Base-by-base conservation (phyloP, 257 asterid species). In the Solanum corneliomulleri region DNA sequence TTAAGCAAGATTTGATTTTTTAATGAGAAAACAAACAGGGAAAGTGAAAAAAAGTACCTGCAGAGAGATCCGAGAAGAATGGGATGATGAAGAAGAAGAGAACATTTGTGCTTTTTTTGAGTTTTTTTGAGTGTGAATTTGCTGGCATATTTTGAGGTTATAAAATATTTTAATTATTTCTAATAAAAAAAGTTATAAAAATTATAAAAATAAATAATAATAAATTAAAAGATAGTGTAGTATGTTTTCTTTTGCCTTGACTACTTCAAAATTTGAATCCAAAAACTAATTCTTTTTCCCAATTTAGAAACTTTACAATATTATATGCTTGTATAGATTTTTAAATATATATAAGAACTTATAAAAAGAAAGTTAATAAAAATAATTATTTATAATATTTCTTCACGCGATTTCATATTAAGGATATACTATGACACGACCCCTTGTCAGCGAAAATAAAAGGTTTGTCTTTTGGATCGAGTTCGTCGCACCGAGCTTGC, bases 31-130 rank as follows among this genome's bases (percentile, higher is more conserved):
- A 7, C 23, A 47, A 86, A 37, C 20, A 49, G 68, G 29, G 10
- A 70, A 39, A 33, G 72, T 72, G 37, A 25, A 86, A 66, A 31
- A 33, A 74, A 52, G 70, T 71, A 86, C 81, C 82, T 86, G 60
- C 74, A 52, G 29, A 70, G 88, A 86, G 85, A 86, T 86, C 88
- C 88, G 44, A 86, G 83, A 86, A 72, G 88, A 15, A 69, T n/a
- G 88, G 84, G 76, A 37, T 4, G 84, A 21, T 33, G 52, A 80
- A 33, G 64, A 84, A 42, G 85, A 49, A 80, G 68, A 80, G 85
- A 80, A 80, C 68, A 80, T 47, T 47, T 47, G 68, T 47, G 44
- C 44, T 47, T 80, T 75, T 71, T 42, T 78, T 76, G 62, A 77
- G 84, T 77, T 42, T 77, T 42, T 74, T 42, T 77, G 83, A 77